Evolutionary conservation across 371 early-diverging fungal genomes (phyloP), one percentile per base, ranked within the genome.

Genomic region (Saksenaea vasiformis): DNA sequence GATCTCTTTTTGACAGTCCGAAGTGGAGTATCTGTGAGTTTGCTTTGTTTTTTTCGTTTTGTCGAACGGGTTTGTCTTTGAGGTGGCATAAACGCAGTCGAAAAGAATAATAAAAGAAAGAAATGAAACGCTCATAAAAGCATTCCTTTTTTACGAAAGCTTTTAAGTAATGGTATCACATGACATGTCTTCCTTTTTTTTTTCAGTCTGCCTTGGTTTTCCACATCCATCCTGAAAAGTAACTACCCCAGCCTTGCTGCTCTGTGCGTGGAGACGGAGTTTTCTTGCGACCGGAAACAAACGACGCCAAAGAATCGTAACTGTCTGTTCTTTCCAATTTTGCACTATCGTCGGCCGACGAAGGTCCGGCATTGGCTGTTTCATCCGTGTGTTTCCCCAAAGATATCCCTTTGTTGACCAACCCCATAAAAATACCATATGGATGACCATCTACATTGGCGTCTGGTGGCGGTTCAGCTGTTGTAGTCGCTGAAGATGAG

Each of bases 181-280:
- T 26, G 61, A 59, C 27, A 28, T 34, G 15, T 28, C 61, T 31
- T 60, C 31, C 1, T 53, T 31, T 10, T 24, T 9, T 5, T 5
- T 13, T 59, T 26, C 34, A 26, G 1, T 41, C 24, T 13, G 15
- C 15, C 31, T 19, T 41, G 34, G 15, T 44, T 51, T 60, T 60
- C 61, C 61, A 60, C 14, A 60, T 34, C 43, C 43, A 60, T 15
- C 61, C 51, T n/a, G 61, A 11, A n/a, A 60, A 28, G 24, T 60
- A 60, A 24, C 61, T 36, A 17, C 19, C 15, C 61, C 61, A 60
- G n/a, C 51, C 44, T 60, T 27, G 61, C 28, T 19, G 26, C 43
- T 44, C 51, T 26, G 34, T 5, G 7, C 34, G 61, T 15, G 27
- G 51, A 5, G 61, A 27, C 19, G 28, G 36, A 31, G 34, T 15